Evolutionary conservation across 345 rosid species (phyloP).

Genomic region (Eucalyptus dawsonii): DNA sequence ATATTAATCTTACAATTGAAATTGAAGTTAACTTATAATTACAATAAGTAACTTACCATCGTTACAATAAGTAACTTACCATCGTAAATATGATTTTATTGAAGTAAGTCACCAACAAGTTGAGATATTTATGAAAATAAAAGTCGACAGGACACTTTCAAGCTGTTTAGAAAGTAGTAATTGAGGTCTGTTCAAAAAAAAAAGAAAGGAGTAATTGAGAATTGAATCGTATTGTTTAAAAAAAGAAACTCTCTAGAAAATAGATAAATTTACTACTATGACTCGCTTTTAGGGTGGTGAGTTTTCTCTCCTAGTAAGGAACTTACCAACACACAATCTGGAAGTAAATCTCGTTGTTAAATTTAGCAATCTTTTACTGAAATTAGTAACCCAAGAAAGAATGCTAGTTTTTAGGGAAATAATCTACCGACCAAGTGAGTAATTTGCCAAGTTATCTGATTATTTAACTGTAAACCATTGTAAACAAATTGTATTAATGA

Average conservation of each 20-base stretch:
- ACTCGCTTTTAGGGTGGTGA: background rate
- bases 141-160: accelerated
- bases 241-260: background rate
- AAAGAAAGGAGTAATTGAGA: background rate
- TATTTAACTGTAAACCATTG: background rate
- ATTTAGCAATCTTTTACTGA: background rate
- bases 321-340: background rate
- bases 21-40: background rate
- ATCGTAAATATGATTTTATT: background rate
- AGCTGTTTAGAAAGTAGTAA: background rate
- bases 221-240: background rate
- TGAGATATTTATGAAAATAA: background rate
- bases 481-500: background rate
- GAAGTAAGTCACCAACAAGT: background rate
- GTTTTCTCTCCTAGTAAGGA: background rate
- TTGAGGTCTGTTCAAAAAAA: background rate
- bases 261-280: background rate
- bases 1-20: no score
- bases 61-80: background rate
- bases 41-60: background rate
- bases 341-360: background rate
- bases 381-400: background rate
- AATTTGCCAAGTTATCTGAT: background rate
- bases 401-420: background rate
- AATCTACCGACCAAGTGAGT: background rate